These are phyloP conservation scores for Luffa acutangula DNA, from an alignment of 306 rosid genomes.

Conservation along the genomic window DNA sequence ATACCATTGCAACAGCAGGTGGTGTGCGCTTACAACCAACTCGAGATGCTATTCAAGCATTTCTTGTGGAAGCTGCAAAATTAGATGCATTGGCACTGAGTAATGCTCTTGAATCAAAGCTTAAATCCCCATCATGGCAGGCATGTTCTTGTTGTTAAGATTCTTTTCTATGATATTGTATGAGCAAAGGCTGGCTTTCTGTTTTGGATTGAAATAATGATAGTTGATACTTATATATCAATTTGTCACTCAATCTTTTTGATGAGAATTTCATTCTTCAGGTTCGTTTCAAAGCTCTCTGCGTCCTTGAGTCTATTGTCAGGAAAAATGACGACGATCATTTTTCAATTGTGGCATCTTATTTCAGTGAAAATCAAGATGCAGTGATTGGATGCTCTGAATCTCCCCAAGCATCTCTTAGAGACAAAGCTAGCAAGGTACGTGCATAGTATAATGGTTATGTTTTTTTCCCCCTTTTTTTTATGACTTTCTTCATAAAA, in stretches of 20 bases:
- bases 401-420: slow-evolving; percentile 88
- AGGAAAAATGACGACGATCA: slow-evolving; percentile 67
- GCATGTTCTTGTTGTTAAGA: slow-evolving; percentile 36
- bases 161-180: slow-evolving; percentile 1
- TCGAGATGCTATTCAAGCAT: slow-evolving; percentile 86
- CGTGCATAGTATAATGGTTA: neutral
- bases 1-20: slow-evolving; percentile 85
- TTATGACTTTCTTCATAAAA: neutral
- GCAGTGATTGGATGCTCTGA: slow-evolving; percentile 69
- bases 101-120: slow-evolving; percentile 66
- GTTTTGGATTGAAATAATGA: neutral
- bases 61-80: slow-evolving; percentile 73
- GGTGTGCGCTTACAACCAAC: slow-evolving; percentile 96
- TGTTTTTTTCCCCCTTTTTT: neutral
- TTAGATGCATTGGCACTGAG: slow-evolving; percentile 71
- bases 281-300: slow-evolving; percentile 98
- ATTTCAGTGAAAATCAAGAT: slow-evolving; percentile 66
- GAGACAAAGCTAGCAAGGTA: slow-evolving; percentile 93
- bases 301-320: slow-evolving; percentile 82
- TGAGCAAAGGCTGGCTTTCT: neutral
- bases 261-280: slow-evolving; percentile 21
- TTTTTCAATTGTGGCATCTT: slow-evolving; percentile 50
- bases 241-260: neutral
- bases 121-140: slow-evolving; percentile 96
- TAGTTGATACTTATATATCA: neutral